These are phyloP conservation scores for Pleurotus djamor DNA, from an alignment of 768 basidiomycete species.

Conservation along the genomic window DNA sequence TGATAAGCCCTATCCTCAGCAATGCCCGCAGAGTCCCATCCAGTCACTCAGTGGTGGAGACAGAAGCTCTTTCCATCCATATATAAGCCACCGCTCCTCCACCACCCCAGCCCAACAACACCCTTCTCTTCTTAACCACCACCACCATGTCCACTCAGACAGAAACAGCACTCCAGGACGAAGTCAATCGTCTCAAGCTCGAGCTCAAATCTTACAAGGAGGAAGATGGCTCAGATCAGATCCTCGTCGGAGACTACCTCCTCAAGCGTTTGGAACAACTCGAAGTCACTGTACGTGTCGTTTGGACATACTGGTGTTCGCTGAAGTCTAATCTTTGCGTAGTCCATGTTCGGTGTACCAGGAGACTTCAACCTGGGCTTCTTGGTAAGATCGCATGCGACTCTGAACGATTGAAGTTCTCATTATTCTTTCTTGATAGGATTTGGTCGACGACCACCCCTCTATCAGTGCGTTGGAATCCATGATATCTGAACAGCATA, in stretches of 20 bases:
- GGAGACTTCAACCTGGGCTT: conserved; percentile 80
- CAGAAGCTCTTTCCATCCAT: not conserved
- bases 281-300: conserved; percentile 51
- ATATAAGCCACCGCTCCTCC: not conserved
- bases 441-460: conserved; percentile 79
- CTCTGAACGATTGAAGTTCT: not conserved
- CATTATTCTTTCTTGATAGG: conserved; percentile 36
- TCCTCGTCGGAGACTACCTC: conserved; percentile 59
- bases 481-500: not conserved
- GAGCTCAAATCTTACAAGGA: conserved; percentile 39
- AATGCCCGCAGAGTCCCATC: not conserved
- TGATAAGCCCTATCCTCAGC: conserved; percentile 4
- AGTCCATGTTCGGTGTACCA: conserved; percentile 84
- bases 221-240: conserved; percentile 35
- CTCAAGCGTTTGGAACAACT: conserved; percentile 63
- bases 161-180: conserved; percentile 32
- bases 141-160: conserved; percentile 16
- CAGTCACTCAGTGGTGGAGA: not conserved
- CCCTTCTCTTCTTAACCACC: not conserved
- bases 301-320: not conserved
- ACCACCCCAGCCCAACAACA: not conserved
- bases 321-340: not conserved
- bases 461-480: conserved; percentile 32
- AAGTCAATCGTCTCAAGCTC: conserved; percentile 44
- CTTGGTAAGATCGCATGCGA: not conserved